A percentile compares a stretch with the other conserved stretches of the same genome.
phyloP scores from a whole-genome alignment of 2,329 filamentous ascomycete genomes.

The Fusarium nelsonii region DNA sequence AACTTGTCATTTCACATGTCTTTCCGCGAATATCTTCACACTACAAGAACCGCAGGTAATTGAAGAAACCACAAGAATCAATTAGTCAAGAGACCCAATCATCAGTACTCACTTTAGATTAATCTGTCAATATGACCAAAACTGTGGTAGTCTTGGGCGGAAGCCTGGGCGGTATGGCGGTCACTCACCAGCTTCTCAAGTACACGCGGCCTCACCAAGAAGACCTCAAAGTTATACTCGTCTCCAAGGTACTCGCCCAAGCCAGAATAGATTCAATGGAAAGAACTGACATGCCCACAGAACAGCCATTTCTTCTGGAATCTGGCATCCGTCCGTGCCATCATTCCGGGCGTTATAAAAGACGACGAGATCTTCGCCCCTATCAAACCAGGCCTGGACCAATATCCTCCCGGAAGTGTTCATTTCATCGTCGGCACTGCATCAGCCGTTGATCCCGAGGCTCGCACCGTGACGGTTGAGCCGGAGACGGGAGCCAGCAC shows the following conservation, averaged over 20 bases:
- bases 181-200: constrained; percentile 68
- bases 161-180: constrained; percentile 64
- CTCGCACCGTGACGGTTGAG: constrained; percentile 59
- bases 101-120: background rate
- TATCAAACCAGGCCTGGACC: constrained; percentile 62
- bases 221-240: constrained; percentile 66
- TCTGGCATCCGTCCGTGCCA: constrained; percentile 66
- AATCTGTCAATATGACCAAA: constrained; percentile 57
- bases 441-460: constrained; percentile 55
- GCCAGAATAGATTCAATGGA: too few relatives aligned
- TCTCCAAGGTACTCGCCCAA: constrained; percentile 64
- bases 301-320: constrained; percentile 72
- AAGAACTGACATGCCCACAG: constrained; percentile 48
- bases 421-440: constrained; percentile 67
- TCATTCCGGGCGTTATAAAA: constrained; percentile 63
- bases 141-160: constrained; percentile 68
- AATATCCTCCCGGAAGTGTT: constrained; percentile 62
- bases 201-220: constrained; percentile 59
- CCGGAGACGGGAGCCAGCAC: constrained; percentile 24
- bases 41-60: background rate
- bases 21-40: background rate
- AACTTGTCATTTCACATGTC: constrained; percentile 11
- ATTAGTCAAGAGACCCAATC: background rate
- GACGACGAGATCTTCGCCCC: constrained; percentile 65
- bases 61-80: background rate